phyloP scores from a whole-genome alignment of 345 rosid genomes.

The Capsella bursapastoris region DNA sequence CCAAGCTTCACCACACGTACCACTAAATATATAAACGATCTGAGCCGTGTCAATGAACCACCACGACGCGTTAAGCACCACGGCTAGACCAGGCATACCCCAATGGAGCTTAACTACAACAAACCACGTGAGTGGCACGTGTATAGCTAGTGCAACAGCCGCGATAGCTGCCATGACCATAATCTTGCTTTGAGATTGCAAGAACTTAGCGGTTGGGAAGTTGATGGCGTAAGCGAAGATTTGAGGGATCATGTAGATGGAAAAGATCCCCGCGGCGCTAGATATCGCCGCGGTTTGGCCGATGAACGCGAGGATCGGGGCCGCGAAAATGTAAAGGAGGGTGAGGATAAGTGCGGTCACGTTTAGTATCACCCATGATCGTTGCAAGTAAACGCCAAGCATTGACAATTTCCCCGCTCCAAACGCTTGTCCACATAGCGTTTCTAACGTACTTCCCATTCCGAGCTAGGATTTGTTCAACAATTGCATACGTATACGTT shows the following conservation, averaged over 20 bases:
- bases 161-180: conserved; percentile 82
- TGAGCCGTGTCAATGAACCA: conserved; percentile 60
- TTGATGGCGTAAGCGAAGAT: conserved; percentile 73
- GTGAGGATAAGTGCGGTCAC: conserved; percentile 58
- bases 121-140: conserved; percentile 72
- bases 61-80: conserved; percentile 77
- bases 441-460: conserved; percentile 98
- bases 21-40: conserved; percentile 65
- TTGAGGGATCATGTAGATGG: conserved; percentile 91
- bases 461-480: conserved; percentile 58
- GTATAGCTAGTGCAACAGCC: conserved; percentile 58
- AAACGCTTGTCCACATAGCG: conserved; percentile 91
- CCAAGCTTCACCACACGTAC: conserved; percentile 86
- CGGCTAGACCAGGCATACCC: conserved; percentile 81
- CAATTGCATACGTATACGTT: no score
- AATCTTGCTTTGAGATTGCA: conserved; percentile 93
- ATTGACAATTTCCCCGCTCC: conserved; percentile 85
- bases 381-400: conserved; percentile 89
- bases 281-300: conserved; percentile 79
- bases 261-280: conserved; percentile 64
- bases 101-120: conserved; percentile 60
- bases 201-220: conserved; percentile 82
- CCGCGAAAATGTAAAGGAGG: conserved; percentile 69
- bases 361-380: conserved; percentile 88
- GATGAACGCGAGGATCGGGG: conserved; percentile 53